phyloP scores from a whole-genome alignment of 2,329 filamentous ascomycete species.

The Aspergillus tamarii region DNA sequence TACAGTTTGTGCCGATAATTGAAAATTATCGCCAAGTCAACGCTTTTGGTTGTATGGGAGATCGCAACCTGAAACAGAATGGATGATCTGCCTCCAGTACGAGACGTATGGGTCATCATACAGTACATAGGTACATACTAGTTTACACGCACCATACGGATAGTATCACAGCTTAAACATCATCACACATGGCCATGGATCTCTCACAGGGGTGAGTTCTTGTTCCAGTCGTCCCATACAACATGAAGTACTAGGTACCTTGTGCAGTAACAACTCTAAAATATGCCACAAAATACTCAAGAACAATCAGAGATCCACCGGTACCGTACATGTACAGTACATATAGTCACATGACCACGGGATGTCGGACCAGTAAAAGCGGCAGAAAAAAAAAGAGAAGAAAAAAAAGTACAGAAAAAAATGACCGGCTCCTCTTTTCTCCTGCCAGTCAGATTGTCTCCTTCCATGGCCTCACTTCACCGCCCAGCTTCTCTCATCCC shows the following conservation, averaged over 20 bases:
- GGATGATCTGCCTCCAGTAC: neutral
- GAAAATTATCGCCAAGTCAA: neutral
- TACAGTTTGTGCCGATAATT: neutral
- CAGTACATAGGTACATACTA: neutral
- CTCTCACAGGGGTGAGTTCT: neutral
- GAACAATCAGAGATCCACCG: neutral
- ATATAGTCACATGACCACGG: neutral
- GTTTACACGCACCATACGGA: neutral
- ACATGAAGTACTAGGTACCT: neutral
- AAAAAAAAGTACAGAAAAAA: slow-evolving; percentile 11
- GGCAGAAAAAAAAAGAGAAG: slow-evolving; percentile 20
- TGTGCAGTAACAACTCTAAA: neutral
- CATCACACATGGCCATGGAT: neutral
- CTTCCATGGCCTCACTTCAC: slow-evolving; percentile 26
- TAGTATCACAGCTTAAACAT: neutral
- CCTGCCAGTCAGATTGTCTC: slow-evolving; percentile 20
- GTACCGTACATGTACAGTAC: neutral
- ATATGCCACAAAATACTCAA: neutral
- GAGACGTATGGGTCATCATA: neutral
- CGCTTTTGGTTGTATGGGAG: neutral
- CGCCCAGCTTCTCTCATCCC: slow-evolving; percentile 19
- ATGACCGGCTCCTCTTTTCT: slow-evolving; percentile 22
- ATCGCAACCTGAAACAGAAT: neutral
- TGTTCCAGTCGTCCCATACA: neutral
- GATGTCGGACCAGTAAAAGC: neutral